Percentiles rank a stretch among this genome's conserved stretches.
phyloP scores from a whole-genome alignment of 139 green algal genomes.

The Chlorella sorokiniana region DNA sequence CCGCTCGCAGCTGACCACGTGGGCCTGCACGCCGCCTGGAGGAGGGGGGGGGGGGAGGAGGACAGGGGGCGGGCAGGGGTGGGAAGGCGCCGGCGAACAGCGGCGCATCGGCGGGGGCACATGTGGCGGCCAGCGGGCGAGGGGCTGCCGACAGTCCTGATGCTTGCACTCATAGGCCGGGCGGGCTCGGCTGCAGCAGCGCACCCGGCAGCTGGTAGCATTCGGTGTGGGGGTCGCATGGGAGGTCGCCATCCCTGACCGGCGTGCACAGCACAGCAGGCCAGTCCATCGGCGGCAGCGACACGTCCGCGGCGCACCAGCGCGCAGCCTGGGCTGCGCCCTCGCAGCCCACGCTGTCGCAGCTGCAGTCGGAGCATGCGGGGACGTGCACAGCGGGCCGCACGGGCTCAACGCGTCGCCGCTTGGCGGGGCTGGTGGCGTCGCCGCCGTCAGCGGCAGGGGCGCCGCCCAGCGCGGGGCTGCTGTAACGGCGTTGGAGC shows the following conservation, averaged over 20 bases:
- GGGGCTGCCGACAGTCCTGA: neutral
- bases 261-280: conserved; percentile 2
- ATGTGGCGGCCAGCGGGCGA: neutral
- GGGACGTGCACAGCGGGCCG: conserved; percentile 7
- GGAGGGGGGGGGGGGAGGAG: no score
- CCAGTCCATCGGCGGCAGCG: conserved; percentile 37
- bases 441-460: neutral
- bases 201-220: conserved; percentile 10
- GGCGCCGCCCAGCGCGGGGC: neutral
- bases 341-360: neutral
- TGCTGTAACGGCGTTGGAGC: conserved; percentile 26
- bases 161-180: no score
- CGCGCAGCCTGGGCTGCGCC: neutral
- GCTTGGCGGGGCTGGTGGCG: neutral
- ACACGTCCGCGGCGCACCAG: conserved; percentile 35
- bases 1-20: conserved; percentile 10
- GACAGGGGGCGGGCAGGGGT: neutral
- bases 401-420: neutral
- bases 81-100: neutral
- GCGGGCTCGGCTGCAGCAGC: neutral
- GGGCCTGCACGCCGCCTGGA: conserved; percentile 21
- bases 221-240: neutral
- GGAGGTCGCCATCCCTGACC: neutral
- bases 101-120: neutral
- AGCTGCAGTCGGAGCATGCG: conserved; percentile 26